Evolutionary conservation across 495 filamentous ascomycete genomes (phyloP), one percentile per base, ranked within the genome.

Genomic region (Podospora appendiculata): DNA sequence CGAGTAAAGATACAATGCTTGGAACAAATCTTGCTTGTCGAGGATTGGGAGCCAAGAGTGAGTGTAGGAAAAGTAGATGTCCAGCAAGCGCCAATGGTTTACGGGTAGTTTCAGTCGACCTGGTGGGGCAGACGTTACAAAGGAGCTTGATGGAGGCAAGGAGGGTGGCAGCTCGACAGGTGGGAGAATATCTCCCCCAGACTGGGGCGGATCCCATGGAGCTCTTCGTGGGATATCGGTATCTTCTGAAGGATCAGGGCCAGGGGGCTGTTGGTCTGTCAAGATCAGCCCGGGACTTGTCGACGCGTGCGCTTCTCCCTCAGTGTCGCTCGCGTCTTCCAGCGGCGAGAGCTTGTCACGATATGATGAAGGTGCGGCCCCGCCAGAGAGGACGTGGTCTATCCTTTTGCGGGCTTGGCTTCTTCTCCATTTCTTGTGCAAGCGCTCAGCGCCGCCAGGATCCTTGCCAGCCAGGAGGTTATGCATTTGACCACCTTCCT

Each of bases 11-110:
- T 59, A 76, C 46, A 53, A 74, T 40, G 66, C 65, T 34, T 76
- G 76, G 46, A 63, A 71, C 45, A 88, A 69, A 51, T 81, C 82
- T 59, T 87, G 81, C 59, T 87, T 88, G 25, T 86, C 81, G 34
- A 84, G 69, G 39, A 88, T 80, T 4, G 86, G 86, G 14, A 89
- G 75, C 86, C 86, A 90, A 10, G 75, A 76, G 60, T 88, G 82
- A 3, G 86, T 89, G 48, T 81, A 79, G 4, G 85, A 79, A 58
- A 88, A 88, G 59, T 87, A 88, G 7, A 83, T 72, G 58, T 90
- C 84, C 18, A 90, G 67, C 3, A 89, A 66, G 32, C 79, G 77
- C 58, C 84, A 85, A 6, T 82, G 76, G 48, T 85, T 79, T 17
- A 74, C 61, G 11, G 85, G 86, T 2, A 86, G 69, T 47, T 70